Conservation (phyloP, 2,329 filamentous ascomycete species). For the Colletotrichum echinochloae region DNA sequence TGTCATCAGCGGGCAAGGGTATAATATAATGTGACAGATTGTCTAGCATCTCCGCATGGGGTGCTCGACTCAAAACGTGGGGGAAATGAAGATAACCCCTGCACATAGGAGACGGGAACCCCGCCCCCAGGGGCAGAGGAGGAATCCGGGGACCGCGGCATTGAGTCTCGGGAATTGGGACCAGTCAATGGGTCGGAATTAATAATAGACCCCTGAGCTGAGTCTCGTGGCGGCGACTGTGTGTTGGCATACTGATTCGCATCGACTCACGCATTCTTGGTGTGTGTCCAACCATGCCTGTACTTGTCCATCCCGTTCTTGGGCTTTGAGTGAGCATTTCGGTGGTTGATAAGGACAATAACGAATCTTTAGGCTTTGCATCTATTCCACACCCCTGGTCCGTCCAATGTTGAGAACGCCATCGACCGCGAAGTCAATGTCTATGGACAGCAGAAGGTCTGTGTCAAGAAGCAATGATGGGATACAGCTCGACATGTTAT, state of each 20-base stretch:
- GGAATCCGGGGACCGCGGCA: constrained; percentile 31
- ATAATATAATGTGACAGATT: constrained; percentile 27
- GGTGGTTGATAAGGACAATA: neutral
- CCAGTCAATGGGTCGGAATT: constrained; percentile 11
- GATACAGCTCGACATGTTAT: neutral
- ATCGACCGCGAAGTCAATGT: neutral
- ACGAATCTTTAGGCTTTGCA: neutral
- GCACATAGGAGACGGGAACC: constrained; percentile 3
- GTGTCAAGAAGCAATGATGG: neutral
- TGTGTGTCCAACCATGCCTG: neutral
- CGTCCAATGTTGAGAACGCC: neutral
- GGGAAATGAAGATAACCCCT: constrained; percentile 2
- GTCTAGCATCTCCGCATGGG: constrained; percentile 21
- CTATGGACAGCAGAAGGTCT: neutral
- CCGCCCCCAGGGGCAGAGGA: neutral
- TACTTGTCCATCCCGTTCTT: neutral
- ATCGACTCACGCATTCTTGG: neutral
- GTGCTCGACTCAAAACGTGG: constrained; percentile 9
- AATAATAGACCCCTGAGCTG: neutral
- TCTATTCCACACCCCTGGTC: neutral
- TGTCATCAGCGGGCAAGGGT: constrained; percentile 7
- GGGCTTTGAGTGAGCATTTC: neutral
- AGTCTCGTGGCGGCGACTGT: neutral
- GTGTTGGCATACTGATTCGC: neutral
- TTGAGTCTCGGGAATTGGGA: constrained; percentile 11